These are phyloP conservation scores for Tillandsia fasciculata DNA, from an alignment of 176 grass and related monocot species.

Conservation along the genomic window DNA sequence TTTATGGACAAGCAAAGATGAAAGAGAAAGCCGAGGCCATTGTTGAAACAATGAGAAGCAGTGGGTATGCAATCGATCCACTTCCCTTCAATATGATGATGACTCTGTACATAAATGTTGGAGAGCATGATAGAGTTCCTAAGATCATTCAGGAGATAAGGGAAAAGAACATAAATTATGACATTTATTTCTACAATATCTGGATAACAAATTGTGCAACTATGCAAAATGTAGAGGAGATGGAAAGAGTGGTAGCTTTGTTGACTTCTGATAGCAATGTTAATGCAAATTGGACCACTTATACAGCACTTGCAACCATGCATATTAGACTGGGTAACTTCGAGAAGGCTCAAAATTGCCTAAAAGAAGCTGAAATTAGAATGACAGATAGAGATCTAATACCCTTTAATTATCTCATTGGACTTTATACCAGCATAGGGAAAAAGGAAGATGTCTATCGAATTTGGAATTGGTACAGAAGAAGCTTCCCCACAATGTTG, in stretches of 20 bases:
- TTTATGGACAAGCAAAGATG: conserved; percentile 63
- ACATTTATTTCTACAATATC: conserved; percentile 82
- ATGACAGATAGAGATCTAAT: conserved; percentile 53
- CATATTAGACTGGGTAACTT: conserved; percentile 54
- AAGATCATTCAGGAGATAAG: conserved; percentile 65
- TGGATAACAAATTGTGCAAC: conserved; percentile 75
- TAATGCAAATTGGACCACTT: conserved; percentile 84
- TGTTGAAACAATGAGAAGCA: conserved; percentile 60
- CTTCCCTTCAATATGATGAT: conserved; percentile 85
- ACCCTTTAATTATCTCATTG: conserved; percentile 75
- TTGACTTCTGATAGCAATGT: conserved; percentile 61
- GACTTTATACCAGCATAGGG: conserved; percentile 56
- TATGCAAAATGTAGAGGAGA: conserved; percentile 51
- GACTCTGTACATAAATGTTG: conserved; percentile 71
- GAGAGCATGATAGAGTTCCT: conserved; percentile 41
- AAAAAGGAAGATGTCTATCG: conserved; percentile 79
- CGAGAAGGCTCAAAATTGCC: conserved; percentile 61
- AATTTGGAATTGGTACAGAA: conserved; percentile 89
- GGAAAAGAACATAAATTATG: conserved; percentile 46
- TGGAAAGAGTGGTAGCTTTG: conserved; percentile 48
- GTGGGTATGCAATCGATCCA: conserved; percentile 50
- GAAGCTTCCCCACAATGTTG: conserved; percentile 56
- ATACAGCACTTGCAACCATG: conserved; percentile 76
- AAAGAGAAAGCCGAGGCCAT: conserved; percentile 63
- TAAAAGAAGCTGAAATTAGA: conserved; percentile 79